Evolutionary conservation across 306 rosid genomes (phyloP).

Genomic region (Bauhinia variegata): DNA sequence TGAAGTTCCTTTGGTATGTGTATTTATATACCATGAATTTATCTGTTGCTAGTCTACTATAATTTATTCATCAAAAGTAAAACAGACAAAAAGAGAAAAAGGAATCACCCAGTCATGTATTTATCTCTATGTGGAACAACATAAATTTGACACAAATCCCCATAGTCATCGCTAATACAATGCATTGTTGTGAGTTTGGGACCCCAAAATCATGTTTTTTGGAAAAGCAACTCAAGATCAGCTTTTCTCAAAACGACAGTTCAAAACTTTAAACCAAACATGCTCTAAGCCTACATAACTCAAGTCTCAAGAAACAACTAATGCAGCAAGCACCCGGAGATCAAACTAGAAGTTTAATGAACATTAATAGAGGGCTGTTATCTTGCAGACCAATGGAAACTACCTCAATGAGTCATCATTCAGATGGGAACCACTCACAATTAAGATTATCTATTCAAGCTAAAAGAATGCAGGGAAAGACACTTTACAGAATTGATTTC

Average conservation of each 20-base stretch:
- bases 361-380: constrained; percentile 23
- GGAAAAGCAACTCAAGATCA: too few relatives aligned
- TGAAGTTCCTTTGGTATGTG: constrained; percentile 3
- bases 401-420: constrained; percentile 10
- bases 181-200: too few relatives aligned
- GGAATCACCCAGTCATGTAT: constrained; percentile 4
- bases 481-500: constrained; percentile 69
- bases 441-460: constrained; percentile 9
- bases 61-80: constrained; percentile 12
- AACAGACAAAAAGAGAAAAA: constrained; percentile 3
- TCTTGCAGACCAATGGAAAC: constrained; percentile 12
- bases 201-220: too few relatives aligned
- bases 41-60: constrained; percentile 5
- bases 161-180: too few relatives aligned
- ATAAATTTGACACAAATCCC: too few relatives aligned
- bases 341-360: constrained; percentile 11
- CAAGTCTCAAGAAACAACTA: constrained; percentile 17
- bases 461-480: constrained; percentile 32
- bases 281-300: constrained; percentile 2
- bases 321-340: constrained; percentile 3
- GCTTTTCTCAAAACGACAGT: too few relatives aligned
- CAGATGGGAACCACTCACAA: constrained; percentile 7
- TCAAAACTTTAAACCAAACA: not conserved
- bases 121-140: not conserved
- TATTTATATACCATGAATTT: constrained; percentile 15